These are phyloP conservation scores for Penicillium cosmopolitanum DNA, from an alignment of 495 filamentous ascomycete species.

Conservation along the genomic window DNA sequence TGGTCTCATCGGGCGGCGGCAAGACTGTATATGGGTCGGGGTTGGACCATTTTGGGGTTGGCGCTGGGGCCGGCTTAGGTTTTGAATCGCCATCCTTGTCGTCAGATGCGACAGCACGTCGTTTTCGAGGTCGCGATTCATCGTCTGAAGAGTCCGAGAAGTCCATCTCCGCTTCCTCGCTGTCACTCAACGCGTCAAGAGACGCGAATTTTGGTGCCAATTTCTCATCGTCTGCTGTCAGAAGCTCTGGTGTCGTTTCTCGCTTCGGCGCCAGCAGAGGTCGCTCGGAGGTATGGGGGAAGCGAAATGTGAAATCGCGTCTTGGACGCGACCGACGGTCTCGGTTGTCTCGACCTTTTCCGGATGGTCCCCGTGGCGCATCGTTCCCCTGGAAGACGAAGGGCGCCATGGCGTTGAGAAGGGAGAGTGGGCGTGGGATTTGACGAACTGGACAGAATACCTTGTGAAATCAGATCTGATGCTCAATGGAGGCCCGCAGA, in stretches of 20 bases:
- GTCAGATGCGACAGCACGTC: slow-evolving; percentile 56
- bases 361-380: not conserved
- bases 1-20: slow-evolving; percentile 68
- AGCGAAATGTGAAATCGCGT: slow-evolving; percentile 52
- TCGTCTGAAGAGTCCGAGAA: slow-evolving; percentile 53
- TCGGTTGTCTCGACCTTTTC: slow-evolving; percentile 4
- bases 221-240: slow-evolving; percentile 34
- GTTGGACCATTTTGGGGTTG: slow-evolving; percentile 83
- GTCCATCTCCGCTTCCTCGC: slow-evolving; percentile 73
- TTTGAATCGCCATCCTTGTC: slow-evolving; percentile 25
- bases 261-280: slow-evolving; percentile 44
- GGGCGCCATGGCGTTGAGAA: slow-evolving; percentile 19
- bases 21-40: slow-evolving; percentile 87
- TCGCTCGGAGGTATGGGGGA: slow-evolving; percentile 46
- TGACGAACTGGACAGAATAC: not conserved
- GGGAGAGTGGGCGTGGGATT: not conserved
- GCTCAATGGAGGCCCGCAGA: not conserved
- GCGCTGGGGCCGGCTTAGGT: slow-evolving; percentile 23
- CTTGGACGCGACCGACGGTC: slow-evolving; percentile 32
- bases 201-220: slow-evolving; percentile 45
- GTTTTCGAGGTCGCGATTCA: slow-evolving; percentile 51
- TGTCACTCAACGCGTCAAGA: slow-evolving; percentile 68
- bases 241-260: slow-evolving; percentile 43
- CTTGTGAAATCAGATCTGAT: not conserved
- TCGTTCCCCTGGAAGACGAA: slow-evolving; percentile 46